Evolutionary conservation across 148 eudicot genomes (phyloP).

Genomic region (Chenopodium formosanum): DNA sequence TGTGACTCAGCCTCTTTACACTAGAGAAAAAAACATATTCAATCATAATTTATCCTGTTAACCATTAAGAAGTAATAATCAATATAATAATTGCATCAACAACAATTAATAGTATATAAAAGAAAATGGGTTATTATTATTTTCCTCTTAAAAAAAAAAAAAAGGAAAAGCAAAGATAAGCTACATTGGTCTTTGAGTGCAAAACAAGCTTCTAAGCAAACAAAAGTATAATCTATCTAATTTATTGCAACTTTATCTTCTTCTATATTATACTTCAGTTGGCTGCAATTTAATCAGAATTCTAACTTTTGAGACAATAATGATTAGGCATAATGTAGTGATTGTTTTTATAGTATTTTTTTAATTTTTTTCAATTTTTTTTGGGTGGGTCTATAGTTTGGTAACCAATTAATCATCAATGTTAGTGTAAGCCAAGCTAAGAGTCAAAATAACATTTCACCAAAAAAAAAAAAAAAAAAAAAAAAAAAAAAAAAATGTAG

Average conservation of each 20-base stretch:
- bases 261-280: neutral
- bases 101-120: neutral
- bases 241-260: conserved; percentile 1
- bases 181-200: conserved; percentile 22
- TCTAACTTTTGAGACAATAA: conserved; percentile 19
- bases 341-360: neutral
- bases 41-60: too few relatives aligned
- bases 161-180: neutral
- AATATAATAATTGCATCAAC: neutral
- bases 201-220: conserved; percentile 23
- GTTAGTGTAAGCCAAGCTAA: neutral
- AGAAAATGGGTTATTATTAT: neutral
- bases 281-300: neutral
- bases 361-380: too few relatives aligned
- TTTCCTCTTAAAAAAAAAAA: neutral
- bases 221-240: neutral
- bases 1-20: too few relatives aligned
- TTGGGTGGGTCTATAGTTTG: conserved; percentile 5
- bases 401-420: neutral
- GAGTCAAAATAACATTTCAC: neutral
- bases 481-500: too few relatives aligned
- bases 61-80: too few relatives aligned
- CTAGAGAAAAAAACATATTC: too few relatives aligned
- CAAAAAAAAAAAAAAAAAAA: too few relatives aligned
- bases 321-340: conserved; percentile 18